These are phyloP conservation scores for Alternaria arbusti DNA, from an alignment of 2,329 filamentous ascomycete species.

Conservation along the genomic window DNA sequence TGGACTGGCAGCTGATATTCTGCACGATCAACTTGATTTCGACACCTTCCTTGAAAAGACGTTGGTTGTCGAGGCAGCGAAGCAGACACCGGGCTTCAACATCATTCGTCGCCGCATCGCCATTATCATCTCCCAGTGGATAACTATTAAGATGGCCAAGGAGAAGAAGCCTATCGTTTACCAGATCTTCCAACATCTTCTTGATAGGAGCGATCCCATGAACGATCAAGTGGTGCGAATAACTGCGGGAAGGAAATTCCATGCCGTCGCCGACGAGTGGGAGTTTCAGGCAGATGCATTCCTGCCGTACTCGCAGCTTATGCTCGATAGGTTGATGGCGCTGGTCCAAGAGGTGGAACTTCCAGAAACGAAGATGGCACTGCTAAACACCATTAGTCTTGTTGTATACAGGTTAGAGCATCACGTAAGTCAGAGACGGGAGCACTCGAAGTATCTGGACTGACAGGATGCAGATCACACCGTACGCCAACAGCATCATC, in stretches of 20 bases:
- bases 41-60: constrained; percentile 77
- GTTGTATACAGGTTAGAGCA: constrained; percentile 83
- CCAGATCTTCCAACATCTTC: constrained; percentile 85
- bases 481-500: constrained; percentile 81
- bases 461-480: constrained; percentile 56
- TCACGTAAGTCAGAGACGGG: constrained; percentile 56
- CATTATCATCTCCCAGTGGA: constrained; percentile 89
- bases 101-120: constrained; percentile 86
- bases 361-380: constrained; percentile 87
- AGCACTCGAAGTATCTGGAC: background rate
- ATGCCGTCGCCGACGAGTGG: constrained; percentile 81
- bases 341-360: constrained; percentile 81
- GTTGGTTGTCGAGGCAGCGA: constrained; percentile 79
- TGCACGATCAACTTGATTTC: constrained; percentile 81
- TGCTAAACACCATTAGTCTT: constrained; percentile 84
- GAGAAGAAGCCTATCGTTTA: constrained; percentile 77
- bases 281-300: constrained; percentile 79
- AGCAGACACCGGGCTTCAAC: constrained; percentile 71
- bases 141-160: constrained; percentile 75
- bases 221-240: constrained; percentile 94
- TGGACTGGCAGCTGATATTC: constrained; percentile 79
- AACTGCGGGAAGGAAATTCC: constrained; percentile 85
- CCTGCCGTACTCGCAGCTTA: constrained; percentile 75
- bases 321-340: constrained; percentile 74
- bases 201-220: constrained; percentile 75